Conservation (phyloP, 2,329 filamentous ascomycete genomes). For the Epichloe gansuensis region DNA sequence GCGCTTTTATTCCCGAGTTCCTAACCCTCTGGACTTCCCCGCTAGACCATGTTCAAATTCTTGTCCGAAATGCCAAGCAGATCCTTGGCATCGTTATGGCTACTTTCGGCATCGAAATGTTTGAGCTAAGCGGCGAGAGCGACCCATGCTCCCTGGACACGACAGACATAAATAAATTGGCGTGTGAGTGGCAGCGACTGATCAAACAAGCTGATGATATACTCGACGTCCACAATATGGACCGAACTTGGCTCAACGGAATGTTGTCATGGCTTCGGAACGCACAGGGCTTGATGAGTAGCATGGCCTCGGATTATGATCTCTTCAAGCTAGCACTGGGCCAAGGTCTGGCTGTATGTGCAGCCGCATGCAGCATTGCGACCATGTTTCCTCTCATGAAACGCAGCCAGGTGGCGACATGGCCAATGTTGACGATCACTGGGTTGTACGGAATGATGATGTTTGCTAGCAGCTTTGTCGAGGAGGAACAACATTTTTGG, state of each 20-base stretch:
- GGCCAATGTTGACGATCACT: conserved; percentile 32
- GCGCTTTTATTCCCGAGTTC: conserved; percentile 71
- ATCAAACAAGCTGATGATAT: conserved; percentile 14
- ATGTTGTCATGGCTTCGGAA: conserved; percentile 51
- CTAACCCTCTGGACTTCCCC: conserved; percentile 55
- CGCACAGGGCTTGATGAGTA: conserved; percentile 72
- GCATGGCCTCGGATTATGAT: conserved; percentile 87
- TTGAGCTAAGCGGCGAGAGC: conserved; percentile 20
- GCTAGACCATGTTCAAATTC: conserved; percentile 50
- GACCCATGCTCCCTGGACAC: conserved; percentile 25
- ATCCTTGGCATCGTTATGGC: conserved; percentile 66
- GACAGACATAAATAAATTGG: conserved; percentile 42
- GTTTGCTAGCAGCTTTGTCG: conserved; percentile 96
- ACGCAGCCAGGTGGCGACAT: conserved; percentile 26
- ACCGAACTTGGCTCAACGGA: conserved; percentile 28
- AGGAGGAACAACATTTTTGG: conserved; percentile 98
- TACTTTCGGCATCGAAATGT: conserved; percentile 46
- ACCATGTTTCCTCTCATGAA: conserved; percentile 7
- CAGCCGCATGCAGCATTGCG: conserved; percentile 14
- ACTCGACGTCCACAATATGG: conserved; percentile 14
- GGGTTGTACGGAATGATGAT: conserved; percentile 69
- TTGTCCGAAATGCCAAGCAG: conserved; percentile 70
- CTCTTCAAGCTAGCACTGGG: conserved; percentile 47
- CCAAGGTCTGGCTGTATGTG: conserved; percentile 22
- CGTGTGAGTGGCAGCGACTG: conserved; percentile 52